A percentile compares a stretch with the other conserved stretches of the same genome.
Conservation (phyloP, 169 alveolate species). For the Eimeria sp. region DNA sequence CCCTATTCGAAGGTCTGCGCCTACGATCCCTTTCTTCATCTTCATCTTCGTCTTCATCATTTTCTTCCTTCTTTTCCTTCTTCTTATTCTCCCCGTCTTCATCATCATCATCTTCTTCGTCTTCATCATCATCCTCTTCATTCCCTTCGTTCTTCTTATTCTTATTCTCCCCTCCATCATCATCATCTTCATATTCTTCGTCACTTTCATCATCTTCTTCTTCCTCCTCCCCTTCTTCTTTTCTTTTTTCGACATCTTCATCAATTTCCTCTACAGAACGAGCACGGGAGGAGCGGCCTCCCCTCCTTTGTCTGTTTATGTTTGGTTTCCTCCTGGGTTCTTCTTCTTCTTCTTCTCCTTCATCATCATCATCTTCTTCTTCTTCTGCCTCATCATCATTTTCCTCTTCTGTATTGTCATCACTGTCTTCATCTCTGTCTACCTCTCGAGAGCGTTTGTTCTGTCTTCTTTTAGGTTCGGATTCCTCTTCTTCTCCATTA, state of each 20-base stretch:
- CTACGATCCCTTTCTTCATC: constrained; percentile 13
- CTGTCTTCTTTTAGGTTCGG: background rate
- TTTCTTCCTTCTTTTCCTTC: background rate
- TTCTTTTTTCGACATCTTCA: background rate
- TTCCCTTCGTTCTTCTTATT: no score
- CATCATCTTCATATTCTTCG: background rate
- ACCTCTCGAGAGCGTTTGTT: background rate
- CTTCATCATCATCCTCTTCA: no score
- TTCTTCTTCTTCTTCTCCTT: background rate
- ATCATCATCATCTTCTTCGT: no score
- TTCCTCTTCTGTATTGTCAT: background rate
- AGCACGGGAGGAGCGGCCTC: constrained; percentile 13
- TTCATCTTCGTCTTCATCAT: background rate
- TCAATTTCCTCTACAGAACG: background rate
- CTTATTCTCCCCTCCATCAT: no score
- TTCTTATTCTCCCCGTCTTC: background rate
- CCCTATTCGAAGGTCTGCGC: background rate
- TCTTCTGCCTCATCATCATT: background rate
- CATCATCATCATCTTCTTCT: no score
- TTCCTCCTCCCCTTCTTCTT: background rate
- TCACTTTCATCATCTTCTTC: background rate
- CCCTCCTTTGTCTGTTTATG: constrained; percentile 6
- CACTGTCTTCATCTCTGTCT: background rate
- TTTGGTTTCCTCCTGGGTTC: background rate
- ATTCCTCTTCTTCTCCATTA: background rate